phyloP scores from a whole-genome alignment of 495 filamentous ascomycete genomes.

The Terfezia boudieri region DNA sequence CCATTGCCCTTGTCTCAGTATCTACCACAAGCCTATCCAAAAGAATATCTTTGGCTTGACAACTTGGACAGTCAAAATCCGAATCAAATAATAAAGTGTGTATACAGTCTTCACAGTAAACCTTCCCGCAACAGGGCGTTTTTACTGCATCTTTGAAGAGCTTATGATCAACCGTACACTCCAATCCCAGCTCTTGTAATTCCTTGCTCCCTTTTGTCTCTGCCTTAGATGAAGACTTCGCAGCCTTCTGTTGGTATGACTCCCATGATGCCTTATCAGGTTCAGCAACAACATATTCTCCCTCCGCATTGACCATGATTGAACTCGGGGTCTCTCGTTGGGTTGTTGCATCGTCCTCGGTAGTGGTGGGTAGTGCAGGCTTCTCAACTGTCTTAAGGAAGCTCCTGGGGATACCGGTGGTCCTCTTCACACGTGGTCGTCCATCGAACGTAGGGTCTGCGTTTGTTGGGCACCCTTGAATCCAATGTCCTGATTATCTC shows the following conservation, averaged over 20 bases:
- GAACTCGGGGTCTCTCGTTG: constrained; percentile 38
- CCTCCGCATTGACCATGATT: constrained; percentile 92
- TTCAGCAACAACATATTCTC: constrained; percentile 85
- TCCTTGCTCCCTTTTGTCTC: constrained; percentile 50
- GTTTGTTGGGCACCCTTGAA: constrained; percentile 90
- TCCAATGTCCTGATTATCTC: constrained; percentile 54
- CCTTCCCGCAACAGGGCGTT: constrained; percentile 91
- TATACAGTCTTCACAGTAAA: constrained; percentile 98
- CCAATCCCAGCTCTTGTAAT: constrained; percentile 62
- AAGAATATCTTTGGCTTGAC: constrained; percentile 68
- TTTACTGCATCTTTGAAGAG: constrained; percentile 94
- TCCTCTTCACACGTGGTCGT: constrained; percentile 73
- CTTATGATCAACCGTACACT: constrained; percentile 87
- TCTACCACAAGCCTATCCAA: constrained; percentile 77
- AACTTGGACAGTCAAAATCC: constrained; percentile 87
- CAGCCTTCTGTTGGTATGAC: constrained; percentile 70
- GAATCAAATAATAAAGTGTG: constrained; percentile 91
- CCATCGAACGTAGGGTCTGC: constrained; percentile 89
- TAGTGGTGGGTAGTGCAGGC: constrained; percentile 46
- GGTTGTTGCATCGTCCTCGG: constrained; percentile 39
- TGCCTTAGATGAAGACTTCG: constrained; percentile 45
- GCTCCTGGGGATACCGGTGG: constrained; percentile 83
- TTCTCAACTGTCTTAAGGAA: constrained; percentile 89
- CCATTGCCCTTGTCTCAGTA: constrained; percentile 50
- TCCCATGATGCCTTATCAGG: constrained; percentile 92